Conservation (phyloP, 2,329 filamentous ascomycete species). For the Rutstroemia sp. region DNA sequence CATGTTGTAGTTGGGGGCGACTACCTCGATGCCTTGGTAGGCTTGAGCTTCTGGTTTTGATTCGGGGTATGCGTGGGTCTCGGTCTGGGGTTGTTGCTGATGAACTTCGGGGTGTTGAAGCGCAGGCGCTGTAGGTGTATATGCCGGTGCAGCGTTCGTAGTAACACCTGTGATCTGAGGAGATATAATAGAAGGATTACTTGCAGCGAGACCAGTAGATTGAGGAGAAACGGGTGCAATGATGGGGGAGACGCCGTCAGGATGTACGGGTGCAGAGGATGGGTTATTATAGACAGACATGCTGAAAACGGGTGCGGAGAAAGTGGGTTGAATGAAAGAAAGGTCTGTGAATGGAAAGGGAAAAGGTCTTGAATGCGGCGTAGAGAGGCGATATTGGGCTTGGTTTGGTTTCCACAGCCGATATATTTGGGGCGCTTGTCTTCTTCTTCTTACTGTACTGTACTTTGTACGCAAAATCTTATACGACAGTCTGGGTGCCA, state of each 20-base stretch:
- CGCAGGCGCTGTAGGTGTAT: not conserved
- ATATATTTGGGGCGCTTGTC: too few species aligned
- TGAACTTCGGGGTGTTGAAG: too few species aligned
- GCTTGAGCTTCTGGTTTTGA: not conserved
- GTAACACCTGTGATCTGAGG: conserved; percentile 1
- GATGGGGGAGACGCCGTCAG: not conserved
- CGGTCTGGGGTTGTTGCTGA: not conserved
- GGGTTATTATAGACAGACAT: conserved; percentile 1
- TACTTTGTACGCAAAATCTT: too few species aligned
- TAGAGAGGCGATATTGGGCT: not conserved
- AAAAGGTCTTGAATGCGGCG: not conserved
- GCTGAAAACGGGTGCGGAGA: not conserved
- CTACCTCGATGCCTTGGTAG: conserved; percentile 7
- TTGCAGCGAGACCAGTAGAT: not conserved
- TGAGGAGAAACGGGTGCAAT: conserved; percentile 1
- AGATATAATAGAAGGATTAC: not conserved
- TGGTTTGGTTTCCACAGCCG: not conserved
- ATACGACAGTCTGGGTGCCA: too few species aligned
- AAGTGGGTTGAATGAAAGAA: not conserved
- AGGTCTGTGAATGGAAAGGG: not conserved
- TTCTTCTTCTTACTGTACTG: too few species aligned
- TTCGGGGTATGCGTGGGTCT: not conserved
- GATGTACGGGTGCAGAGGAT: not conserved
- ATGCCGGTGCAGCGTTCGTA: not conserved
- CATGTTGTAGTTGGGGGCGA: not conserved